phyloP scores from a whole-genome alignment of 75 land plant genomes.

The Pseudotsuga menziesii region DNA sequence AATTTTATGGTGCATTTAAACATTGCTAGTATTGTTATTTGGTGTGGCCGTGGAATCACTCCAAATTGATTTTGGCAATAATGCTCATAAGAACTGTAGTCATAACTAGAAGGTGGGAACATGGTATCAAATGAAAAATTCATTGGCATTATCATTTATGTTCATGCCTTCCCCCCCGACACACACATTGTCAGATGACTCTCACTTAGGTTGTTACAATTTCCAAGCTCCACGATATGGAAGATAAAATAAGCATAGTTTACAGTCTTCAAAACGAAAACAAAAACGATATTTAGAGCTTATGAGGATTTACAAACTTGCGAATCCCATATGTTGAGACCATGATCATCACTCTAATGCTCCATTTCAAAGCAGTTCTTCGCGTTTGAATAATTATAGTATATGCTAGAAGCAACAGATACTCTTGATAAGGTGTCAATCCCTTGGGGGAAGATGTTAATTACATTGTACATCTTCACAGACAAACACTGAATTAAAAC shows the following conservation, averaged over 20 bases:
- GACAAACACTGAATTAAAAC: too few species aligned
- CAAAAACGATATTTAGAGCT: too few species aligned
- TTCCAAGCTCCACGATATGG: too few species aligned
- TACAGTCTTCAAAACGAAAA: too few species aligned
- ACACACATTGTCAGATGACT: too few species aligned
- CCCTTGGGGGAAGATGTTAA: slow-evolving; percentile 19
- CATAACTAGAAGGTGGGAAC: slow-evolving; percentile 21
- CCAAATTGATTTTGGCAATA: slow-evolving; percentile 16
- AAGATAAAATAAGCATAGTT: too few species aligned
- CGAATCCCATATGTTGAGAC: not conserved
- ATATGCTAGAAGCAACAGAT: slow-evolving; percentile 25
- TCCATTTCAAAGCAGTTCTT: slow-evolving; percentile 14
- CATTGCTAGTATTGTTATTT: slow-evolving; percentile 36
- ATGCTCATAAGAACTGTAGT: not conserved
- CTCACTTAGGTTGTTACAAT: too few species aligned
- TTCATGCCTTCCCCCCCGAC: slow-evolving; percentile 15
- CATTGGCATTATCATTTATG: slow-evolving; percentile 52
- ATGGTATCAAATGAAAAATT: slow-evolving; percentile 30
- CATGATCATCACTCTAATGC: slow-evolving; percentile 27
- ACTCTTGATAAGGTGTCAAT: slow-evolving; percentile 13
- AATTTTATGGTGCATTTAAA: too few species aligned
- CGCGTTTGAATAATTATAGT: slow-evolving; percentile 18
- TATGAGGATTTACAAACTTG: not conserved
- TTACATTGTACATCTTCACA: slow-evolving; percentile 26
- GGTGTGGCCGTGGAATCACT: slow-evolving; percentile 18